Percentiles rank a stretch among this genome's conserved stretches.
Conservation (phyloP, 2,329 filamentous ascomycete species). For the Thielaviopsis populi region DNA sequence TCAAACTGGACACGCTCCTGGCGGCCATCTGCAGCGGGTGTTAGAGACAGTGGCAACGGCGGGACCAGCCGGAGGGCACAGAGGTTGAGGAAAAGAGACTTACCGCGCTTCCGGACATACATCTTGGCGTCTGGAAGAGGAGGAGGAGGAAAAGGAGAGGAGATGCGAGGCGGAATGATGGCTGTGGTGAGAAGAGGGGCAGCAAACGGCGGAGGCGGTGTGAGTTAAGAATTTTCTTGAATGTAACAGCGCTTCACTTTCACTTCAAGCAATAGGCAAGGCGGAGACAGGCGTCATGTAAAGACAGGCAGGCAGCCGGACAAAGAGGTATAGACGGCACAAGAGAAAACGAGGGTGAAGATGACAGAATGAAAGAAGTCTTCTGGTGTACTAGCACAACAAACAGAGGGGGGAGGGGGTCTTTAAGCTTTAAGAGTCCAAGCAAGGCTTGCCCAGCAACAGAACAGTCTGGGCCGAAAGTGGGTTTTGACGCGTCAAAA, state of each 20-base stretch:
- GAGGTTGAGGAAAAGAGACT: conserved; percentile 23
- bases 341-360: conserved; percentile 18
- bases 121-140: conserved; percentile 28
- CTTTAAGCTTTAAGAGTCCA: background rate
- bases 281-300: conserved; percentile 19
- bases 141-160: conserved; percentile 18
- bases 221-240: too few species aligned
- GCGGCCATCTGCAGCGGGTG: conserved; percentile 60
- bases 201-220: background rate
- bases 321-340: too few species aligned
- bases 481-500: background rate
- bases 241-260: too few species aligned
- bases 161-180: background rate
- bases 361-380: background rate
- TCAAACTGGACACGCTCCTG: conserved; percentile 99
- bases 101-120: conserved; percentile 51
- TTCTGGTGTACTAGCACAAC: background rate
- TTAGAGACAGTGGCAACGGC: conserved; percentile 12
- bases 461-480: background rate
- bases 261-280: conserved; percentile 16
- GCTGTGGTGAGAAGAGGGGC: background rate
- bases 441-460: background rate
- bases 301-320: too few species aligned
- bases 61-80: too few species aligned
- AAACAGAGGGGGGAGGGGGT: background rate